Evolutionary conservation across 2,329 filamentous ascomycete species (phyloP), one percentile per base, ranked within the genome.

Genomic region (Mycogone perniciosa): DNA sequence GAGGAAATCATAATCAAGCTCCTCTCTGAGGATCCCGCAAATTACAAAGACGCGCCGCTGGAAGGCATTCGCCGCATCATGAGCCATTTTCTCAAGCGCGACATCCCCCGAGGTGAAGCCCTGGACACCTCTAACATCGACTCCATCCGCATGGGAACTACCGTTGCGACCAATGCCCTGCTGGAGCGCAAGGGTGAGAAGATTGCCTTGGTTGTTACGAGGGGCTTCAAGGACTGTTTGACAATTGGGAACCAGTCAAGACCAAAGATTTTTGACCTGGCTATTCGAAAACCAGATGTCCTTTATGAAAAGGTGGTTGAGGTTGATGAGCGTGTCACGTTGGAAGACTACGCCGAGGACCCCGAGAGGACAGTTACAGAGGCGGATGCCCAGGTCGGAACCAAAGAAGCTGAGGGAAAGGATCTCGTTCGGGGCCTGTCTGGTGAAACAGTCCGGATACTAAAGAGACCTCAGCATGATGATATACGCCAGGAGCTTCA

Each of bases 81-180:
- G 69, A 85, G 85, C 57, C 84, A 82, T 59, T 95, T 95, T 67
- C 81, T 84, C 2, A 77, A 79, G 48, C 77, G 79, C 52, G 84
- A 92, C 4, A 90, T 95, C 41, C 88, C 88, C 4, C 83, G 90
- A 44, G 89, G 89, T 29, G 76, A 90, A 64, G 74, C 86, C 1
- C 73, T 96, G 7, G 89, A 96, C 66, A 96, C 90, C 1, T 81
- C 83, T 13, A 72, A 84, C 62, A 95, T 96, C 59, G 88, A 93
- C 59, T 90, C 87, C 50, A 96, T 96, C 65, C 85, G 91, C 44
- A 96, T 96, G 91, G 91, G 91, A 41, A 96, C 91, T 1, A 96
- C 91, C 0, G 90, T 96, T 9, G 91, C 91, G 7, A 96, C 91
- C 1, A 96, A 96, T 67, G 91, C 91, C 0, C 71, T 96, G 50